Percentiles rank a stretch among this genome's conserved stretches.
Conservation (phyloP, 805 yeast species). For the Lachancea kluyveri region DNA sequence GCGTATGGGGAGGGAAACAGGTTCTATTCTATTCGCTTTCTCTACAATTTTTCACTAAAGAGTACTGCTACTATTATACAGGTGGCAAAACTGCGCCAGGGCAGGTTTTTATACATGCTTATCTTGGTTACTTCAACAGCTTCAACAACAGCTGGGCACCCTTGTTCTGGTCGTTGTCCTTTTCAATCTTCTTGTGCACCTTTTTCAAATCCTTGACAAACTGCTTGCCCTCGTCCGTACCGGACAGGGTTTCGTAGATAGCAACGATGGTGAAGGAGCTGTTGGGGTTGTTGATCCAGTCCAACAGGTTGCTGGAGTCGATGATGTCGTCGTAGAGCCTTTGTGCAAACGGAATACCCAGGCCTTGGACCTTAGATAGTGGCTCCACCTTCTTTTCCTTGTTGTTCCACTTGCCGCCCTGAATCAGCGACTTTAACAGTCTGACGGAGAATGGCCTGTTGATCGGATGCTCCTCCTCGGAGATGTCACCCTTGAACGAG, state of each 20-base stretch:
- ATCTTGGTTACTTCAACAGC: too few relatives aligned
- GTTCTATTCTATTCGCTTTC: too few relatives aligned
- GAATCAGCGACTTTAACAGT: constrained; percentile 67
- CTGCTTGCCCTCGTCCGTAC: constrained; percentile 38
- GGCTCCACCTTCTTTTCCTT: constrained; percentile 47
- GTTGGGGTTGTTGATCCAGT: constrained; percentile 63
- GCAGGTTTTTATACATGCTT: too few relatives aligned
- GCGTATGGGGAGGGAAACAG: too few relatives aligned
- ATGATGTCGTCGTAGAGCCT: constrained; percentile 49
- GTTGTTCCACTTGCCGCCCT: constrained; percentile 78
- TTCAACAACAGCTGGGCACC: constrained; percentile 53
- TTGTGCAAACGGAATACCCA: constrained; percentile 56
- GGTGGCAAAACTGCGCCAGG: too few relatives aligned
- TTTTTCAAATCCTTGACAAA: constrained; percentile 51
- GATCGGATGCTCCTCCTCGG: constrained; percentile 60
- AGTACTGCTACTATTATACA: too few relatives aligned
- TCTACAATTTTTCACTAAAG: too few relatives aligned
- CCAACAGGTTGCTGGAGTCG: constrained; percentile 41
- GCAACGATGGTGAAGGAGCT: constrained; percentile 82
- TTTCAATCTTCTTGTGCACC: constrained; percentile 39
- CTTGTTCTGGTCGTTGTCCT: constrained; percentile 46
- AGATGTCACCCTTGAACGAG: constrained; percentile 59
- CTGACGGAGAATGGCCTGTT: constrained; percentile 70
- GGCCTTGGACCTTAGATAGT: constrained; percentile 38
- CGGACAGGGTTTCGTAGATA: constrained; percentile 58